Conservation (phyloP, 164 flowering plant genomes). For the Euptelea pleiosperma region DNA sequence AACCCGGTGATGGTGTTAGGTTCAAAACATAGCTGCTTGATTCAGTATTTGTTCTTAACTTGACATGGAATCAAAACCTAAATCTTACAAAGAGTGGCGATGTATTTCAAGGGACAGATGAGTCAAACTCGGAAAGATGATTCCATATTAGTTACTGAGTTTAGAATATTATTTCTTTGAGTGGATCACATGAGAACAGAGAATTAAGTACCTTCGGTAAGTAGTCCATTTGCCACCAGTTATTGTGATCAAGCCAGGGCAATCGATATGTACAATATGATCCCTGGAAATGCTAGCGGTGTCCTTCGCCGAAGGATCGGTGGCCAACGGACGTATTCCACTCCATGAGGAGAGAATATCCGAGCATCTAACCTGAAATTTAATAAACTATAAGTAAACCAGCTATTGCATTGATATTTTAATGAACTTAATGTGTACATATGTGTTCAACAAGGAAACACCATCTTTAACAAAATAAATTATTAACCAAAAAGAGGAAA, state of each 20-base stretch:
- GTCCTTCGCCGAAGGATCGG: conserved; percentile 25
- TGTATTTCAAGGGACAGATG: no score
- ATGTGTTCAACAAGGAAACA: no score
- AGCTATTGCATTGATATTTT: background rate
- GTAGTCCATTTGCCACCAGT: conserved; percentile 31
- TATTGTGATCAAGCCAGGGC: conserved; percentile 25
- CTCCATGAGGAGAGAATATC: conserved; percentile 30
- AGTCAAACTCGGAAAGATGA: no score
- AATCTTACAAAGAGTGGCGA: no score
- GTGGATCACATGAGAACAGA: background rate
- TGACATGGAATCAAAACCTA: no score
- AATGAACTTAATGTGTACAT: no score
- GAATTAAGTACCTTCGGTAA: conserved; percentile 19
- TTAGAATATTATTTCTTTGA: no score
- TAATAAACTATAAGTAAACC: background rate
- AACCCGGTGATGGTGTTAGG: no score
- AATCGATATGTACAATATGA: conserved; percentile 21
- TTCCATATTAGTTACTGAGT: no score
- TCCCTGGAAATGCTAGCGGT: conserved; percentile 30
- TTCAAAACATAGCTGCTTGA: no score
- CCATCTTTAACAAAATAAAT: background rate
- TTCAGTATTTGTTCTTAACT: no score
- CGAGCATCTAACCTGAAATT: conserved; percentile 17
- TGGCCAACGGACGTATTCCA: conserved; percentile 29
- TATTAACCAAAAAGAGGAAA: background rate